Percentiles rank a stretch among this genome's conserved stretches.
These are phyloP conservation scores for Pseudogymnoascus sp. DNA, from an alignment of 2,329 filamentous ascomycete species.

Conservation along the genomic window DNA sequence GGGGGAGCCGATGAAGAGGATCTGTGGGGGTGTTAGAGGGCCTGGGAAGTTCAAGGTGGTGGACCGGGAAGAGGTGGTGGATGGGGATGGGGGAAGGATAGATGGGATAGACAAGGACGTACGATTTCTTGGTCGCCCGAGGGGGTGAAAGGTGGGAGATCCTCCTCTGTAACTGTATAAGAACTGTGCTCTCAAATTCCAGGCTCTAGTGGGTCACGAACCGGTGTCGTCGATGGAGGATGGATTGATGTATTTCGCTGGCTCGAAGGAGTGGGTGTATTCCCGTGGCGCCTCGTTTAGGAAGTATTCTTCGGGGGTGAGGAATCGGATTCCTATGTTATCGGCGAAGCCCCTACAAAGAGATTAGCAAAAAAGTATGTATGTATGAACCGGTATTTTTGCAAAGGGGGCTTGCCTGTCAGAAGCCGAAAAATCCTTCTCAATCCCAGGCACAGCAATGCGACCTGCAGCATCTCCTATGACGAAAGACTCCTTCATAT, in stretches of 20 bases:
- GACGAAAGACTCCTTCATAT: slow-evolving; percentile 66
- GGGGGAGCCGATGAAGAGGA: slow-evolving; percentile 82
- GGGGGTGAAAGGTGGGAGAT: not conserved
- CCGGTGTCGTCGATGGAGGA: slow-evolving; percentile 17
- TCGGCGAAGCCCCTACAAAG: slow-evolving; percentile 64
- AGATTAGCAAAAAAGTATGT: slow-evolving; percentile 11
- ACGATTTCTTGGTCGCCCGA: not conserved
- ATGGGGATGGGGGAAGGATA: not conserved
- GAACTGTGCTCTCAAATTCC: not conserved
- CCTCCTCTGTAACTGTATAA: not conserved
- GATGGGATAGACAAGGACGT: not conserved
- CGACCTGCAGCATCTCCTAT: slow-evolving; percentile 77
- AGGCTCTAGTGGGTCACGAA: not conserved
- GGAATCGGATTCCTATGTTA: slow-evolving; percentile 72
- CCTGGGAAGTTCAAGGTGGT: not conserved
- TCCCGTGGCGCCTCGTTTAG: slow-evolving; percentile 55
- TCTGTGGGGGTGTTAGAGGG: slow-evolving; percentile 18
- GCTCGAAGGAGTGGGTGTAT: slow-evolving; percentile 65
- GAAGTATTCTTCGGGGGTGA: slow-evolving; percentile 90
- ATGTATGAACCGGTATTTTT: not conserved
- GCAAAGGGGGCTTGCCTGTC: slow-evolving; percentile 33
- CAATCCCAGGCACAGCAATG: slow-evolving; percentile 34
- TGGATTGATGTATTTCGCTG: slow-evolving; percentile 42
- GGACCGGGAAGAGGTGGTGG: not conserved
- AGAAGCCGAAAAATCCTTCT: slow-evolving; percentile 57